These are phyloP conservation scores for Tolypocladium capitatum DNA, from an alignment of 2,329 filamentous ascomycete genomes.

Conservation along the genomic window DNA sequence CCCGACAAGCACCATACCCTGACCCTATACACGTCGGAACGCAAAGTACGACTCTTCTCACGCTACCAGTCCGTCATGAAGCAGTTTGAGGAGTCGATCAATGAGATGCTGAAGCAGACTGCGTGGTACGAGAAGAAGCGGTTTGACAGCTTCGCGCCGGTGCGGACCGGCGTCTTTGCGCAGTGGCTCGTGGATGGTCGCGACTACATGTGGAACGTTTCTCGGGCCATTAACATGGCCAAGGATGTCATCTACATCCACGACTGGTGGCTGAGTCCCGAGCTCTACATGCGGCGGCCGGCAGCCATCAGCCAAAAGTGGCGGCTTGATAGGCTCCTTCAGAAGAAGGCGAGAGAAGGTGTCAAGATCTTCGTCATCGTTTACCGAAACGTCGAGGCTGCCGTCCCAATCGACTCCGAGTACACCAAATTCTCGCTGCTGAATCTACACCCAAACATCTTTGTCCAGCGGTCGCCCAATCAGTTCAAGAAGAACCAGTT, in stretches of 20 bases:
- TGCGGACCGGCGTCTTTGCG: slow-evolving; percentile 73
- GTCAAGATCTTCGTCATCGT: slow-evolving; percentile 97
- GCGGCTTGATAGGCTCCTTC: slow-evolving; percentile 85
- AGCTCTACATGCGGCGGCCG: slow-evolving; percentile 87
- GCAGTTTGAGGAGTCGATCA: slow-evolving; percentile 90
- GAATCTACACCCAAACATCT: slow-evolving; percentile 90
- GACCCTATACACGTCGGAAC: slow-evolving; percentile 79
- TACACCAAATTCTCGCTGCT: slow-evolving; percentile 95
- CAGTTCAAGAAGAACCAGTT: slow-evolving; percentile 99
- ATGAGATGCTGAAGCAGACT: slow-evolving; percentile 70
- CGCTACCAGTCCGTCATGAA: slow-evolving; percentile 78
- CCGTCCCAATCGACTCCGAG: slow-evolving; percentile 93
- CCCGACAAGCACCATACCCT: slow-evolving; percentile 64
- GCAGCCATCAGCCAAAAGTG: slow-evolving; percentile 96
- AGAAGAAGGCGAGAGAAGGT: slow-evolving; percentile 84
- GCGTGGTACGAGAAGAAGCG: slow-evolving; percentile 73
- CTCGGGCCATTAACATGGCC: slow-evolving; percentile 89
- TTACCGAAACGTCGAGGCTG: slow-evolving; percentile 94
- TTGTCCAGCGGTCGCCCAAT: slow-evolving; percentile 90
- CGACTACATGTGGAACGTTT: slow-evolving; percentile 99
- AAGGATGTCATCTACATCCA: slow-evolving; percentile 98
- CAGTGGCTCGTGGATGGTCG: slow-evolving; percentile 95
- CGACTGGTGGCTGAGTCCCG: slow-evolving; percentile 97
- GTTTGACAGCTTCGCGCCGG: slow-evolving; percentile 87
- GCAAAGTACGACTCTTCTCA: slow-evolving; percentile 81